Evolutionary conservation across 331 rosid species (phyloP), one percentile per base, ranked within the genome.

Genomic region (Arachis monticola): DNA sequence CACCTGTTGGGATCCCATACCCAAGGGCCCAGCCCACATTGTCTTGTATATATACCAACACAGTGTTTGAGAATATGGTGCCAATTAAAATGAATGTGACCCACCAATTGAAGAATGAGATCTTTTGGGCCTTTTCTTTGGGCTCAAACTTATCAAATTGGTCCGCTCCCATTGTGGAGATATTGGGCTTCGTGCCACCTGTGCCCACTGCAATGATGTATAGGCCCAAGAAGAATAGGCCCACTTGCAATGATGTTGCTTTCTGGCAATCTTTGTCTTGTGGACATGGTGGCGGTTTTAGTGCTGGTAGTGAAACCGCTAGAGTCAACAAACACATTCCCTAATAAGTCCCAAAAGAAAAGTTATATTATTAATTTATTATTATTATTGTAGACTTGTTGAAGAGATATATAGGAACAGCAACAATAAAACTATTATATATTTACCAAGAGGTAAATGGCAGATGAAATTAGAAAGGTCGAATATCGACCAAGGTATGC

Each of bases 31-130:
- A 91, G 1, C 98, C 93, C 35, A 86, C 93, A 10, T 78, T 85
- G 78, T 88, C 97, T 88, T 93, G 98, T 41, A 89, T 81, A 82
- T 86, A 89, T 61, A 93, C 77, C 77, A 91, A 80, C 35, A 86
- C 64, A 2, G 97, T 87, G 84, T 66, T 88, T 4, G 97, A 85
- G 70, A 80, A 91, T 30, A 93, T 89, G 11, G 93, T 89, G 10
- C 97, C 98, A 70, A 86, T 65, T 77, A 93, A 85, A 11, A 91
- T 87, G 60, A 91, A 77, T 48, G 91, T 81, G 75, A 89, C 85
- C 97, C 97, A 93, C 97, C 97, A 93, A 42, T 93, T 93, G 60
- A 85, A 93, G 65, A 93, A 93, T 50, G 98, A 93, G 58, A 91
- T 91, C 78, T 91, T 91, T 40, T 77, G 91, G 64, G 53, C 41